These are phyloP conservation scores for Capsella bursapastoris DNA, from an alignment of 345 rosid genomes.

Conservation along the genomic window DNA sequence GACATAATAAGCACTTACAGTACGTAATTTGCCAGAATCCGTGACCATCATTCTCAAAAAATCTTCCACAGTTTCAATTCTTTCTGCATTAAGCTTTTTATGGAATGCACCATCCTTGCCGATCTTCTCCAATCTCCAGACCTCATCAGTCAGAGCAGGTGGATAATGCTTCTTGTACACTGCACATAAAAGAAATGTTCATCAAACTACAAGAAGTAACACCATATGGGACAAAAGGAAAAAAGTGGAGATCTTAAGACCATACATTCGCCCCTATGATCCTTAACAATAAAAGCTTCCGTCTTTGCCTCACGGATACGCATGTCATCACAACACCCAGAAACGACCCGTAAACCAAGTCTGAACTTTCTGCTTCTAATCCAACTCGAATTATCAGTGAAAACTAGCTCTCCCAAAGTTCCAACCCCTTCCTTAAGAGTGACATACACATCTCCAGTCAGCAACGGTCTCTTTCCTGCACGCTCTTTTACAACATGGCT, in stretches of 20 bases:
- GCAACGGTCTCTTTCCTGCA: conserved; percentile 91
- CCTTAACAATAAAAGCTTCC: conserved; percentile 94
- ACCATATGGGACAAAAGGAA: conserved; percentile 17
- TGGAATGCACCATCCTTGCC: conserved; percentile 99
- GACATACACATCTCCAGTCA: conserved; percentile 85
- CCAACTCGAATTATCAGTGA: conserved; percentile 99
- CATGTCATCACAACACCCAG: conserved; percentile 79
- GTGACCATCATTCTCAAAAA: conserved; percentile 76
- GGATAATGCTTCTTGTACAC: conserved; percentile 99
- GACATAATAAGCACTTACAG: conserved; percentile 57
- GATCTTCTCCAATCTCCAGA: conserved; percentile 99
- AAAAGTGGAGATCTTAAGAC: neutral
- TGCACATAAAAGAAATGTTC: conserved; percentile 41
- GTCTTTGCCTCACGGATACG: conserved; percentile 97
- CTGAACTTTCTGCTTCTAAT: conserved; percentile 96
- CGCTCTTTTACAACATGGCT: conserved; percentile 96
- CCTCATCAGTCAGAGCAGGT: conserved; percentile 81
- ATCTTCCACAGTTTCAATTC: conserved; percentile 74
- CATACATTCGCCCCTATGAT: conserved; percentile 97
- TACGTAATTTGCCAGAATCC: conserved; percentile 75
- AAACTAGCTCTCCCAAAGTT: conserved; percentile 83
- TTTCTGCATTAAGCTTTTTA: conserved; percentile 61
- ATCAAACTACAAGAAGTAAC: conserved; percentile 27
- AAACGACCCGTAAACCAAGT: conserved; percentile 78
- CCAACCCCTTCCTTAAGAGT: conserved; percentile 98